Conservation (phyloP, 805 yeast genomes). For the Pichia paraexigua region DNA sequence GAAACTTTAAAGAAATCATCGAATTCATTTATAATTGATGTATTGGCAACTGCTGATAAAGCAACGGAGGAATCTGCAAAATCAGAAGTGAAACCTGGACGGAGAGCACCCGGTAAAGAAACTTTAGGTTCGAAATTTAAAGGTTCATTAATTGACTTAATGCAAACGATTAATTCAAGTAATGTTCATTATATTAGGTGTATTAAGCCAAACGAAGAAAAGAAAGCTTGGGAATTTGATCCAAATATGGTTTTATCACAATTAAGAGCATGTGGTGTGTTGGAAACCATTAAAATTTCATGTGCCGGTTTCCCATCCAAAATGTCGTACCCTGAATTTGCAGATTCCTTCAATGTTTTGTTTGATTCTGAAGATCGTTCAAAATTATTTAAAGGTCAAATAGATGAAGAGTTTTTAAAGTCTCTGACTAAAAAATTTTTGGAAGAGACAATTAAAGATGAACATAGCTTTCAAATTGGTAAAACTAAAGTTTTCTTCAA, state of each 20-base stretch:
- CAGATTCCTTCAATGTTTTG: conserved; percentile 77
- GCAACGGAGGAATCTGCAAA: conserved; percentile 34
- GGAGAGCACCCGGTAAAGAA: conserved; percentile 57
- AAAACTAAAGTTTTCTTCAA: conserved; percentile 90
- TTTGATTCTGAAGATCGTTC: conserved; percentile 67
- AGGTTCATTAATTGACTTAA: conserved; percentile 81
- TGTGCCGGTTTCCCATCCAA: conserved; percentile 98
- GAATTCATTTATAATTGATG: conserved; percentile 56
- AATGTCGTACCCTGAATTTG: conserved; percentile 92
- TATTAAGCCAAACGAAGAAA: conserved; percentile 91
- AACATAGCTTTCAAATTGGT: conserved; percentile 77
- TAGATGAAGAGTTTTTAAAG: conserved; percentile 50
- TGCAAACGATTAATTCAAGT: conserved; percentile 88
- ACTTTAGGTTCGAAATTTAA: conserved; percentile 94
- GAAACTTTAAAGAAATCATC: conserved; percentile 69
- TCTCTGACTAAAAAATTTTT: conserved; percentile 63
- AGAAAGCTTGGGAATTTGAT: conserved; percentile 93
- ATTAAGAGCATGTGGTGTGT: conserved; percentile 96
- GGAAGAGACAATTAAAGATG: conserved; percentile 53
- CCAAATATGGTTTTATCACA: conserved; percentile 93
- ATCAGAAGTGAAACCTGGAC: conserved; percentile 28
- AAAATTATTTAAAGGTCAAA: conserved; percentile 45
- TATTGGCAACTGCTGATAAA: conserved; percentile 58
- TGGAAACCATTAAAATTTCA: conserved; percentile 91
- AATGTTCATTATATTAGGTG: conserved; percentile 96